A percentile compares a stretch with the other conserved stretches of the same genome.
Conservation (phyloP, 805 yeast species). For the Starmerella kuoi region DNA sequence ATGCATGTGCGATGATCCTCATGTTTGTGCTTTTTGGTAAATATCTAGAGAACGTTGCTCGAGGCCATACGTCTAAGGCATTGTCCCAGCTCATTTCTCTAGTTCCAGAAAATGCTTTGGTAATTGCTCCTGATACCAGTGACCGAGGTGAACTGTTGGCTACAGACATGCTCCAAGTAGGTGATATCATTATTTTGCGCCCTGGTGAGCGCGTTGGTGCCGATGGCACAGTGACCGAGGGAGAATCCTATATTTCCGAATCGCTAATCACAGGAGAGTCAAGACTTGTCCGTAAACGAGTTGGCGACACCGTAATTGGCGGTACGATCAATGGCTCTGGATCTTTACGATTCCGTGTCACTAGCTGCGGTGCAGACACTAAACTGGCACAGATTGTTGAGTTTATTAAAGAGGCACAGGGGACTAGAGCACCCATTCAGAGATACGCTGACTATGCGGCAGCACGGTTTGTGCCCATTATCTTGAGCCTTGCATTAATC, state of each 20-base stretch:
- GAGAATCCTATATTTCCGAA: constrained; percentile 78
- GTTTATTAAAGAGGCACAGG: constrained; percentile 80
- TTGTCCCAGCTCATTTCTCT: constrained; percentile 67
- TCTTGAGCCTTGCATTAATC: constrained; percentile 45
- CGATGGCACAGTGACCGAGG: constrained; percentile 71
- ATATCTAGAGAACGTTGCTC: constrained; percentile 81
- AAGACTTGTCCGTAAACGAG: constrained; percentile 50
- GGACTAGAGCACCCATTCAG: constrained; percentile 82
- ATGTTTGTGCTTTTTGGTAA: constrained; percentile 81
- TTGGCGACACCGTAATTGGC: constrained; percentile 61
- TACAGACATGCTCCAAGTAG: constrained; percentile 62
- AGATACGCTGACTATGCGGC: constrained; percentile 77
- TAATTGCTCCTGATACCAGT: constrained; percentile 23
- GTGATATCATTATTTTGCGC: constrained; percentile 62
- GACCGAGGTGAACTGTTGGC: constrained; percentile 35
- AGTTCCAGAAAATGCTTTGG: constrained; percentile 65
- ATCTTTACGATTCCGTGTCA: constrained; percentile 53
- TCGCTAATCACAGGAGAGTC: constrained; percentile 89
- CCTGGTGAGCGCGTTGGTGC: constrained; percentile 89
- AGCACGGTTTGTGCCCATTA: constrained; percentile 69
- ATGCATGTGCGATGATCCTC: constrained; percentile 74
- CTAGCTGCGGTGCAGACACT: constrained; percentile 67
- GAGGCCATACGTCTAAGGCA: constrained; percentile 86
- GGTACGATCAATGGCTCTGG: constrained; percentile 84
- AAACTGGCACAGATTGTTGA: constrained; percentile 77